Percentiles rank a stretch among this genome's conserved stretches.
Evolutionary conservation across 306 rosid genomes (phyloP).

Genomic region (Arachis hypogaea): DNA sequence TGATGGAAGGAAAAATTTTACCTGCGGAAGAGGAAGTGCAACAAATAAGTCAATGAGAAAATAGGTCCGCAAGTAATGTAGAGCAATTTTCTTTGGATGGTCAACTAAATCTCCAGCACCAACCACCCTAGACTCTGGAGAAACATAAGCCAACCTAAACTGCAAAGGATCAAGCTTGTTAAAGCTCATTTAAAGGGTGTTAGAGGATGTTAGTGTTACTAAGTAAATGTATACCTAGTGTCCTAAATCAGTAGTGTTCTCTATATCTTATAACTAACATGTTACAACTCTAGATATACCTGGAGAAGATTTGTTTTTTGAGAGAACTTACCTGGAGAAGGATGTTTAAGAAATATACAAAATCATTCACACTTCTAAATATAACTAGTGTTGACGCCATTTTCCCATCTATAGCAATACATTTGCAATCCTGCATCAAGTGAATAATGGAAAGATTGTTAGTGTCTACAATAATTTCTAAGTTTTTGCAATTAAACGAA

Average conservation of each 20-base stretch:
- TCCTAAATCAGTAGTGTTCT: no score
- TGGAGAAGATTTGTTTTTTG: no score
- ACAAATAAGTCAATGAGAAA: slow-evolving; percentile 59
- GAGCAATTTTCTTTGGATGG: slow-evolving; percentile 67
- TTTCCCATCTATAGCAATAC: slow-evolving; percentile 49
- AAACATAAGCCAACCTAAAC: slow-evolving; percentile 82
- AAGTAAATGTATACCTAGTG: no score
- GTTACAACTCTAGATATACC: no score
- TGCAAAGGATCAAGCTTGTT: slow-evolving; percentile 37
- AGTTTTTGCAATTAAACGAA: not conserved
- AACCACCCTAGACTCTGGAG: slow-evolving; percentile 69
- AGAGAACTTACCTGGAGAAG: slow-evolving; percentile 61
- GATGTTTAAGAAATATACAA: slow-evolving; percentile 56
- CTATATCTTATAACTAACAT: no score
- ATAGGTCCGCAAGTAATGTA: slow-evolving; percentile 52
- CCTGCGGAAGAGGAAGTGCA: slow-evolving; percentile 76
- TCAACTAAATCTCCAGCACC: slow-evolving; percentile 82
- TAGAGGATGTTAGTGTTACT: not conserved
- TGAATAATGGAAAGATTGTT: not conserved
- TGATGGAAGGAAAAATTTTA: slow-evolving; percentile 32
- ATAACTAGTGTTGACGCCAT: slow-evolving; percentile 49
- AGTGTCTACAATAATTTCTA: not conserved
- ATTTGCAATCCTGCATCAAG: slow-evolving; percentile 46
- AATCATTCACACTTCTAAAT: slow-evolving; percentile 65
- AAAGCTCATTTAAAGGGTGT: not conserved